Evolutionary conservation across 495 filamentous ascomycete genomes (phyloP).

Genomic region (Cladorrhinum samala): DNA sequence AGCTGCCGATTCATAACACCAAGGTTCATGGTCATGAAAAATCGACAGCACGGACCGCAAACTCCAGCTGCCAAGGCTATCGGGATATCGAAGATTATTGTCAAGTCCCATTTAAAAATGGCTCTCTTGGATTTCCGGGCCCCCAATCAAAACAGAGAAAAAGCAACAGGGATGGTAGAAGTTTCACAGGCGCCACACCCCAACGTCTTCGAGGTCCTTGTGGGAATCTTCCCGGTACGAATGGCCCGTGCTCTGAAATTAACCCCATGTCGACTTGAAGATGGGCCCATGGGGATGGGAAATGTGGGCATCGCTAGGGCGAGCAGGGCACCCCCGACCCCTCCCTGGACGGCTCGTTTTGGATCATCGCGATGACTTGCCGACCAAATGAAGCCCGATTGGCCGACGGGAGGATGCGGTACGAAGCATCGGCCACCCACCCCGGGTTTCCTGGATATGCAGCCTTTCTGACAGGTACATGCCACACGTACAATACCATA

Average conservation of each 20-base stretch:
- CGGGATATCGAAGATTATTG: no score
- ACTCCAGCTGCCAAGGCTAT: no score
- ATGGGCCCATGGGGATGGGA: conserved; percentile 1
- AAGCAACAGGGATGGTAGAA: conserved; percentile 18
- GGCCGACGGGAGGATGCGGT: not conserved
- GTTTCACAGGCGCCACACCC: conserved; percentile 21
- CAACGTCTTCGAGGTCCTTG: conserved; percentile 20
- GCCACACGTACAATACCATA: not conserved
- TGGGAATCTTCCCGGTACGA: not conserved
- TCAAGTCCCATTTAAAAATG: conserved; percentile 3
- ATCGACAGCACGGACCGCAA: no score
- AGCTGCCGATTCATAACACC: no score
- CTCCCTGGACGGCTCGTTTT: not conserved
- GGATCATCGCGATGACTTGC: conserved; percentile 20
- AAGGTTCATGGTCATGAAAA: no score
- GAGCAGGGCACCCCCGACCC: not conserved
- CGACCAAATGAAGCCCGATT: conserved; percentile 2
- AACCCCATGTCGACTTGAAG: not conserved
- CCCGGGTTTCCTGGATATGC: not conserved
- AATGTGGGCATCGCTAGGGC: not conserved
- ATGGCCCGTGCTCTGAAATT: not conserved
- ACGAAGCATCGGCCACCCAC: not conserved
- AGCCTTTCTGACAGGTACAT: not conserved
- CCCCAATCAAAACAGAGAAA: not conserved
- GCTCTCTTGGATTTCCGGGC: not conserved